Percentiles rank a stretch among this genome's conserved stretches.
Evolutionary conservation across 2,329 filamentous ascomycete genomes (phyloP).

Genomic region (Curvularia hawaiiensis): DNA sequence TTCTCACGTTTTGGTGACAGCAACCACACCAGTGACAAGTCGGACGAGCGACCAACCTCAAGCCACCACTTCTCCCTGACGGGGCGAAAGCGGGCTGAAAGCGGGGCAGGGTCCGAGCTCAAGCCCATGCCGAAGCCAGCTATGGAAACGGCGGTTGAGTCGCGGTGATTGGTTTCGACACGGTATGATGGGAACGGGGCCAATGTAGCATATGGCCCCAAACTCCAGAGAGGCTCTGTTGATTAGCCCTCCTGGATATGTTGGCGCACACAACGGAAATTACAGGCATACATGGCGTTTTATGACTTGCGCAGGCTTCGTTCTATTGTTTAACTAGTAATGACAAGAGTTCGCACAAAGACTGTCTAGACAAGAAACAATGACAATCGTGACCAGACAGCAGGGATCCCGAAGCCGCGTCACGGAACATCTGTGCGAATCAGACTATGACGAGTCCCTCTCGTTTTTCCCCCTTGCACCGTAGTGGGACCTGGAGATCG

Average conservation of each 20-base stretch:
- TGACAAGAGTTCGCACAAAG: neutral
- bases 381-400: neutral
- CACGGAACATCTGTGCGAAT: neutral
- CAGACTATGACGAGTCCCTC: neutral
- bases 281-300: constrained; percentile 4
- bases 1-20: constrained; percentile 79
- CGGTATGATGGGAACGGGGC: constrained; percentile 4
- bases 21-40: constrained; percentile 30
- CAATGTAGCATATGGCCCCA: constrained; percentile 2
- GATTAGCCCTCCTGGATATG: neutral
- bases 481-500: neutral
- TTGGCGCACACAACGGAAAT: neutral
- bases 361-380: neutral
- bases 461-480: neutral
- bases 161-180: constrained; percentile 21
- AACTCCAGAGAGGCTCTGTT: neutral
- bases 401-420: neutral
- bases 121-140: constrained; percentile 61
- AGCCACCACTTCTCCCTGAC: constrained; percentile 67
- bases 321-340: neutral
- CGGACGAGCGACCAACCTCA: constrained; percentile 51
- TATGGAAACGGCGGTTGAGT: constrained; percentile 32
- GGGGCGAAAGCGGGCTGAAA: constrained; percentile 76
- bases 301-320: neutral
- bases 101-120: constrained; percentile 69